These are phyloP conservation scores for Diaporthe sp. DNA, from an alignment of 2,329 filamentous ascomycete genomes.

Conservation along the genomic window DNA sequence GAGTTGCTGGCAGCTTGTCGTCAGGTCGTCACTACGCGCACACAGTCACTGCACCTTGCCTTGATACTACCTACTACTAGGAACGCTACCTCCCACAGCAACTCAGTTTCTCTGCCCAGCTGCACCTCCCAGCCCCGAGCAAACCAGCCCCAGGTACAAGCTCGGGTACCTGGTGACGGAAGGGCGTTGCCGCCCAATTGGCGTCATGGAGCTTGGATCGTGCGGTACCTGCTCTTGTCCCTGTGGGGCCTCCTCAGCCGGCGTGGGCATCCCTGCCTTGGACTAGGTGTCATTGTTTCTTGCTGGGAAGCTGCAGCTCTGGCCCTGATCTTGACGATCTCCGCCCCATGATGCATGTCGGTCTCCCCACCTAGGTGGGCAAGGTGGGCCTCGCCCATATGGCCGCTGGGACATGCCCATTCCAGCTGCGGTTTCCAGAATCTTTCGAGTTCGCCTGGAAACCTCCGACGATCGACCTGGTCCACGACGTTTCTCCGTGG, in stretches of 20 bases:
- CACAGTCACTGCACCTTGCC: conserved; percentile 1
- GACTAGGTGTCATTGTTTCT: conserved; percentile 13
- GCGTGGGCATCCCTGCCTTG: conserved; percentile 35
- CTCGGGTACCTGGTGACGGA: conserved; percentile 30
- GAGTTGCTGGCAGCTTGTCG: background rate
- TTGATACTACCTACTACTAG: background rate
- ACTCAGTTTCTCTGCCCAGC: conserved; percentile 9
- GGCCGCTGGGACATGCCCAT: conserved; percentile 23
- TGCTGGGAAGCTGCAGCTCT: conserved; percentile 29
- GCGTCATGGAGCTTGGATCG: conserved; percentile 21
- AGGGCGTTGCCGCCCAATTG: conserved; percentile 5
- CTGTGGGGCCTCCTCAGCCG: conserved; percentile 16
- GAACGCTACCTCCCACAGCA: background rate
- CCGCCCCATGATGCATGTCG: conserved; percentile 22
- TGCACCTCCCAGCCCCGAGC: conserved; percentile 10
- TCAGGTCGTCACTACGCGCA: conserved; percentile 8
- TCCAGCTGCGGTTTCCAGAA: conserved; percentile 30
- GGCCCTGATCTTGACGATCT: conserved; percentile 29
- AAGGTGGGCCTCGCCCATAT: conserved; percentile 11
- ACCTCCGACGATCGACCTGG: conserved; percentile 22
- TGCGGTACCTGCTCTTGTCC: conserved; percentile 32
- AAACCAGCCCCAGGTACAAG: conserved; percentile 25
- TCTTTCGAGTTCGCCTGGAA: conserved; percentile 13
- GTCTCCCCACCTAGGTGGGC: conserved; percentile 9
- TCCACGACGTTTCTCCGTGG: background rate